Percentiles rank a stretch among this genome's conserved stretches.
phyloP scores from a whole-genome alignment of 768 basidiomycete genomes.

The Tricholoma hemisulphureum region DNA sequence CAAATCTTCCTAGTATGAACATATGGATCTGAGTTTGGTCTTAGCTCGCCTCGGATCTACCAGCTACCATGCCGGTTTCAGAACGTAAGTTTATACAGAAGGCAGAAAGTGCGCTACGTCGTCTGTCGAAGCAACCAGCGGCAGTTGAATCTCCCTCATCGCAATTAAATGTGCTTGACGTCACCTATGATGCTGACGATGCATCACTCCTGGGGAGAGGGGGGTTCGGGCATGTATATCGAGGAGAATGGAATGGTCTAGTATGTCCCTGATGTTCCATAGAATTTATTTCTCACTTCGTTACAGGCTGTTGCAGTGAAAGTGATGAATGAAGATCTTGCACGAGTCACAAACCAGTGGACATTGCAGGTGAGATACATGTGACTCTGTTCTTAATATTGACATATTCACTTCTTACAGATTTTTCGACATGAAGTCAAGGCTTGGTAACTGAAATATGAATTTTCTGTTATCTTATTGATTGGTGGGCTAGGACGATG shows the following conservation, averaged over 20 bases:
- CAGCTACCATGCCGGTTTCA: neutral
- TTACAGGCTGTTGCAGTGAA: conserved; percentile 29
- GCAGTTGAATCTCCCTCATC: conserved; percentile 20
- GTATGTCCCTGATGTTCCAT: conserved; percentile 1
- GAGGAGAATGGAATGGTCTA: conserved; percentile 28
- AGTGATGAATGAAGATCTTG: conserved; percentile 22
- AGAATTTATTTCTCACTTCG: neutral
- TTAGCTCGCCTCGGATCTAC: conserved; percentile 7
- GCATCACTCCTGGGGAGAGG: conserved; percentile 22
- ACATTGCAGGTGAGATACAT: conserved; percentile 22
- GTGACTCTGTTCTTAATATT: too few relatives aligned
- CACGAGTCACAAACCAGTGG: conserved; percentile 20
- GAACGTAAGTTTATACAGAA: conserved; percentile 15
- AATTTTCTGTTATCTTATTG: neutral
- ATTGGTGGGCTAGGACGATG: neutral
- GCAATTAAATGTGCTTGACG: conserved; percentile 26
- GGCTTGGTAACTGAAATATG: neutral
- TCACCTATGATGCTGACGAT: conserved; percentile 19
- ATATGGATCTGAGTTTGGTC: neutral
- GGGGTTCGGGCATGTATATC: conserved; percentile 26
- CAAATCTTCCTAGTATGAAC: neutral
- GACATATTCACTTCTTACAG: neutral
- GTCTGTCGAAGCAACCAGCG: conserved; percentile 11
- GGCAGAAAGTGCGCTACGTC: conserved; percentile 8
- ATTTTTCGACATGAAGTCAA: neutral